Conservation (phyloP, 345 rosid species). For the Hibiscus trionum region DNA sequence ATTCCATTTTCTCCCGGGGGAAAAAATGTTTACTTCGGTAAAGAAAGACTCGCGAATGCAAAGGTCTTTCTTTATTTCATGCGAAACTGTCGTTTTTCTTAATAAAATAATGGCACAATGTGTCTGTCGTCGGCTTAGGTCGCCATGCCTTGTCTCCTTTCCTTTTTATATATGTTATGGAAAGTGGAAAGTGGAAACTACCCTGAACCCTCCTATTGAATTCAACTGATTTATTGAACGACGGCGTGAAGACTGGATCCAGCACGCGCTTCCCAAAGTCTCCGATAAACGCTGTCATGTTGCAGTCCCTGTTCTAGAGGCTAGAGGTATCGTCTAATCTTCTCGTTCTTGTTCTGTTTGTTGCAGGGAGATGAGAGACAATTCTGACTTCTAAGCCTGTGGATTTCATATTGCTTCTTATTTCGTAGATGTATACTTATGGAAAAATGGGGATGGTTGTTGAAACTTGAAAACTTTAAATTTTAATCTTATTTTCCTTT, state of each 20-base stretch:
- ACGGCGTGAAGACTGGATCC: not conserved
- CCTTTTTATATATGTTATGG: not conserved
- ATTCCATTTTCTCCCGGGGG: not conserved
- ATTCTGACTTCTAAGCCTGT: not conserved
- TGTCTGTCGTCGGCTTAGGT: not conserved
- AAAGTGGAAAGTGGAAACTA: not conserved
- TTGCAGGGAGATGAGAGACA: not conserved
- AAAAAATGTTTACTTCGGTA: not conserved
- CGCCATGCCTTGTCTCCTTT: not conserved
- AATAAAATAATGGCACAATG: not conserved
- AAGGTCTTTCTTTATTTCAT: not conserved
- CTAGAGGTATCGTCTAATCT: not conserved
- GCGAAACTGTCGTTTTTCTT: not conserved
- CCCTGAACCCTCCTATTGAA: not conserved
- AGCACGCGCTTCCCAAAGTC: not conserved
- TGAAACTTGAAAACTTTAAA: not conserved
- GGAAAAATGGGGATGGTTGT: not conserved
- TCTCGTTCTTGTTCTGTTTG: not conserved
- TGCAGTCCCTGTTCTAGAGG: not conserved
- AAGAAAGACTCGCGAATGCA: not conserved
- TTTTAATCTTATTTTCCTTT: not conserved
- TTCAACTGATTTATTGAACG: not conserved
- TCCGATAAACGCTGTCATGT: not conserved
- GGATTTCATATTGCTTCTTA: not conserved
- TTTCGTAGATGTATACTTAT: not conserved